Conservation (phyloP, 176 grass and related monocot genomes). For the Poa annua region DNA sequence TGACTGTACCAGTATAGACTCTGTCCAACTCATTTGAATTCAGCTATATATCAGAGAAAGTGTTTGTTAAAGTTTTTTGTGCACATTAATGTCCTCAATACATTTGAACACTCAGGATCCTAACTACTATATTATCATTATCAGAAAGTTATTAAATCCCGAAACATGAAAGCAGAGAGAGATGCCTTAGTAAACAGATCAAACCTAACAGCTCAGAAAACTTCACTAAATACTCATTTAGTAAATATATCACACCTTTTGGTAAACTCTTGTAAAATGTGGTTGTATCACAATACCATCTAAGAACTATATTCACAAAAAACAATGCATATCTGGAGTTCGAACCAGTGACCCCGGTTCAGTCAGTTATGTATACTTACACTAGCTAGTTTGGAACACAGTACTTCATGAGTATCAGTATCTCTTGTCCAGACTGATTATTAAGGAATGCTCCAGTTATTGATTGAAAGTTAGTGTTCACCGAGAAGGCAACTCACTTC, state of each 20-base stretch:
- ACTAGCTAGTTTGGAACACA: background rate
- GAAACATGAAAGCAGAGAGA: background rate
- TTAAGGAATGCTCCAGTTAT: too few relatives aligned
- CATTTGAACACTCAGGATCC: background rate
- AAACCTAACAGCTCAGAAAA: background rate
- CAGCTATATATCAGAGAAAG: background rate
- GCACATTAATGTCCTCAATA: background rate
- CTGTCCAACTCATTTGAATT: background rate
- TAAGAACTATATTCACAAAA: background rate
- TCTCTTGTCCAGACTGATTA: background rate
- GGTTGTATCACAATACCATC: background rate
- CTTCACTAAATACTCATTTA: background rate
- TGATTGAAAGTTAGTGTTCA: too few relatives aligned
- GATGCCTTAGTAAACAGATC: background rate
- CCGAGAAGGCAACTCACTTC: too few relatives aligned
- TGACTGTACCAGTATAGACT: background rate
- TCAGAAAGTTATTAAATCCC: background rate
- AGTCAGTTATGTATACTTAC: background rate
- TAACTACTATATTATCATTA: background rate
- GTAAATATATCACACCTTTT: conserved; percentile 9
- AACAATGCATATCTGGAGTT: background rate
- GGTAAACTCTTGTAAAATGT: background rate
- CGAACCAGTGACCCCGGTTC: background rate
- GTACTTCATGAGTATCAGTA: background rate
- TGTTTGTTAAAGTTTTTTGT: background rate